A percentile compares a stretch with the other conserved stretches of the same genome.
Evolutionary conservation across 176 grass and related monocot genomes (phyloP).

Genomic region (Ensete glaucum): DNA sequence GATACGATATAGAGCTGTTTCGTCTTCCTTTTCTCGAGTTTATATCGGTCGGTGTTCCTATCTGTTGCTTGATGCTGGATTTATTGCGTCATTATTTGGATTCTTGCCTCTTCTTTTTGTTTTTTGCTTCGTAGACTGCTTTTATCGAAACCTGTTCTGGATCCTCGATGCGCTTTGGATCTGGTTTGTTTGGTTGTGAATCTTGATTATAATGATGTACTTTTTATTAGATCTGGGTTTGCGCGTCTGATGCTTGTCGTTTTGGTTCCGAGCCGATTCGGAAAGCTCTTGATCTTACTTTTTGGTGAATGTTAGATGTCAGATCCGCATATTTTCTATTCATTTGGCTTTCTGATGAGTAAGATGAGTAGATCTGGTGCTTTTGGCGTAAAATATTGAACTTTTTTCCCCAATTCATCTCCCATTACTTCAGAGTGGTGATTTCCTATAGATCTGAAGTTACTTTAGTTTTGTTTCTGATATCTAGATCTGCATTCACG

Average conservation of each 20-base stretch:
- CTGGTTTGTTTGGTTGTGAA: neutral
- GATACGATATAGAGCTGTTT: neutral
- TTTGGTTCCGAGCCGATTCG: neutral
- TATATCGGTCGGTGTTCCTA: neutral
- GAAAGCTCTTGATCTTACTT: neutral
- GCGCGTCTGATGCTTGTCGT: too few species aligned
- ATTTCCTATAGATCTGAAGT: conserved; percentile 1
- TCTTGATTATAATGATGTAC: neutral
- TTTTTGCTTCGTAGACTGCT: neutral
- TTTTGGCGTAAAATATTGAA: neutral
- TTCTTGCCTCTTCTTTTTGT: too few species aligned
- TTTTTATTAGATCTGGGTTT: neutral
- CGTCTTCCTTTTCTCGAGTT: neutral
- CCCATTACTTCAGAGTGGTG: neutral
- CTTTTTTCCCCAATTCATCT: neutral
- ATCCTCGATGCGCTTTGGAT: neutral
- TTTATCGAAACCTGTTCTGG: neutral
- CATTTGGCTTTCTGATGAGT: neutral
- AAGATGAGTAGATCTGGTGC: neutral
- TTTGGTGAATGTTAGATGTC: neutral
- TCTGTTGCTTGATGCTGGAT: neutral
- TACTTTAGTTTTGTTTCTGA: neutral
- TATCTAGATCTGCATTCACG: neutral
- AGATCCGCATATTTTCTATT: neutral
- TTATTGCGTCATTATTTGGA: neutral